A percentile compares a stretch with the other conserved stretches of the same genome.
phyloP scores from a whole-genome alignment of 805 yeast genomes.

The Metschnikowia vanudenii region DNA sequence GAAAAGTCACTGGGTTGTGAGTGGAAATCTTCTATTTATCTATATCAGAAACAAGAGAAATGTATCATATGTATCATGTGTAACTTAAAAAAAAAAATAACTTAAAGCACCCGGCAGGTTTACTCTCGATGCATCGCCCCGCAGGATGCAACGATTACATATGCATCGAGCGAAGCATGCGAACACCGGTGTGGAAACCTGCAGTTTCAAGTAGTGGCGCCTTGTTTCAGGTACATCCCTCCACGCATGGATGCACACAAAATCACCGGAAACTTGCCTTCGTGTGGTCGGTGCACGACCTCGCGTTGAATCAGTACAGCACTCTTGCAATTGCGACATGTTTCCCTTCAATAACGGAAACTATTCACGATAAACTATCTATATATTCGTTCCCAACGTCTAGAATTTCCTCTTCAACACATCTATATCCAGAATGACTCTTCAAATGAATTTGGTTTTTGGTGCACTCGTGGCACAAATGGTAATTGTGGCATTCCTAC shows the following conservation, averaged over 20 bases:
- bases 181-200: neutral
- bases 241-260: too few relatives aligned
- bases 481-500: conserved; percentile 45
- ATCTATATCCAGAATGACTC: conserved; percentile 44
- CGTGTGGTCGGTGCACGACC: too few relatives aligned
- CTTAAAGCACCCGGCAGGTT: too few relatives aligned
- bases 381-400: too few relatives aligned
- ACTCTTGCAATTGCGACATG: neutral
- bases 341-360: neutral
- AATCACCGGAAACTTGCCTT: too few relatives aligned
- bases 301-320: too few relatives aligned
- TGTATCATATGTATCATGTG: too few relatives aligned
- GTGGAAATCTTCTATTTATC: neutral
- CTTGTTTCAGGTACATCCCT: neutral
- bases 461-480: conserved; percentile 51
- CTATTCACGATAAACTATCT: too few relatives aligned
- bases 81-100: too few relatives aligned
- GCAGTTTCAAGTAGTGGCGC: neutral
- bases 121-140: neutral
- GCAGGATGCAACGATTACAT: neutral
- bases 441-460: conserved; percentile 48
- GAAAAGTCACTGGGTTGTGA: conserved; percentile 34
- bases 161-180: neutral
- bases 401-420: too few relatives aligned
- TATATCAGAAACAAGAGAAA: neutral